These are phyloP conservation scores for Linum usitatissimum DNA, from an alignment of 345 rosid species.

Conservation along the genomic window DNA sequence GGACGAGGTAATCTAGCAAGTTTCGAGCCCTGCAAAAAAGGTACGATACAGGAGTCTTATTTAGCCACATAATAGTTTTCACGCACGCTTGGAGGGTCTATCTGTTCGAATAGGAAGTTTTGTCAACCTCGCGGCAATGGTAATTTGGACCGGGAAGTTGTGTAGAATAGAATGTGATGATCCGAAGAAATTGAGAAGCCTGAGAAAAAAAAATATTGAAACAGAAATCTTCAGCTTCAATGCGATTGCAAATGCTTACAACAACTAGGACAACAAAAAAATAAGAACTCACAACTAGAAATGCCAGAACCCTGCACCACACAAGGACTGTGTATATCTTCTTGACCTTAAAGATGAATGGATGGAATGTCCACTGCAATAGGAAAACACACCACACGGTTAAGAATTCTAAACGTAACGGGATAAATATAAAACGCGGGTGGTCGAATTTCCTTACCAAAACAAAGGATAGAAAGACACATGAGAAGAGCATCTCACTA, in stretches of 20 bases:
- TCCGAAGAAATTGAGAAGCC: conserved; percentile 83
- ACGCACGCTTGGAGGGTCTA: too few relatives aligned
- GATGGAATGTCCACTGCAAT: conserved; percentile 99
- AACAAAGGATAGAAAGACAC: conserved; percentile 53
- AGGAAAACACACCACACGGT: conserved; percentile 1
- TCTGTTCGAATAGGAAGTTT: background rate
- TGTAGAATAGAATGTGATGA: conserved; percentile 84
- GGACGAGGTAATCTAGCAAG: conserved; percentile 83
- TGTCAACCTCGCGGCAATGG: conserved; percentile 79
- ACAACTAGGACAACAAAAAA: background rate
- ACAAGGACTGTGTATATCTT: conserved; percentile 87
- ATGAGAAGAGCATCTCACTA: conserved; percentile 73
- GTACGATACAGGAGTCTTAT: background rate
- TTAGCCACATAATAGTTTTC: too few relatives aligned
- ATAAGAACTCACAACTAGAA: conserved; percentile 70
- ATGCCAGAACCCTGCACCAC: conserved; percentile 97
- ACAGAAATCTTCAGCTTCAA: background rate
- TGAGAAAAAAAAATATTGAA: conserved; percentile 15
- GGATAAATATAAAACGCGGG: background rate
- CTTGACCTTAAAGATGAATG: conserved; percentile 87
- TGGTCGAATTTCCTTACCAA: conserved; percentile 44
- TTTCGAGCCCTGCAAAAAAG: conserved; percentile 58
- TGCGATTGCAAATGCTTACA: background rate
- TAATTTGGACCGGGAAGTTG: conserved; percentile 99
- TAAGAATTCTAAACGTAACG: background rate